Evolutionary conservation across 768 basidiomycete species (phyloP).

Genomic region (Phaeotremella skinneri): DNA sequence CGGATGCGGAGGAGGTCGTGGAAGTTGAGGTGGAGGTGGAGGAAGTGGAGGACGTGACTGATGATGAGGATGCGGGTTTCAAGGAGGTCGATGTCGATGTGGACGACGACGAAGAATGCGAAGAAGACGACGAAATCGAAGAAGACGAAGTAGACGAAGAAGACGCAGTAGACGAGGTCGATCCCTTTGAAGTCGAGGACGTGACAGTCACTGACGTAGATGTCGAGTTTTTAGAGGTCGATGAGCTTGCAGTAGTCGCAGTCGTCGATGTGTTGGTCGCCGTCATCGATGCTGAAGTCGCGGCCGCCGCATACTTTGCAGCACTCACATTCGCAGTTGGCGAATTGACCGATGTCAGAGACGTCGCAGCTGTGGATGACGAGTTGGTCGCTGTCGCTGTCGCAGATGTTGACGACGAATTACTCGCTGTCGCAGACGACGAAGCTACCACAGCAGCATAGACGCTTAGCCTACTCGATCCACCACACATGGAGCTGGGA

Average conservation of each 20-base stretch:
- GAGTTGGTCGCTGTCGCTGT: conserved; percentile 16
- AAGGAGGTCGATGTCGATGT: neutral
- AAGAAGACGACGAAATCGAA: neutral
- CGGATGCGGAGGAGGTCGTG: conserved; percentile 8
- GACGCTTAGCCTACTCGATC: conserved; percentile 26
- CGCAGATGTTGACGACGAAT: conserved; percentile 24
- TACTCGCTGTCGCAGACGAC: no score
- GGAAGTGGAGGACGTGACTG: neutral
- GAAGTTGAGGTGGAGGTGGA: conserved; percentile 10
- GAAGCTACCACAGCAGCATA: no score
- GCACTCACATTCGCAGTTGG: no score
- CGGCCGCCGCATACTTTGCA: no score
- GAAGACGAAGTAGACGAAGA: neutral
- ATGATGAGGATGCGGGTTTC: neutral
- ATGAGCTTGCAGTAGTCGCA: neutral
- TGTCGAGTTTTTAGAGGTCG: neutral
- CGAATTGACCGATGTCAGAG: neutral
- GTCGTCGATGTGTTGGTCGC: neutral
- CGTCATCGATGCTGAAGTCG: neutral
- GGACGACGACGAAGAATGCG: neutral
- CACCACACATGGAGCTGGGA: conserved; percentile 51
- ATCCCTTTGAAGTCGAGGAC: no score
- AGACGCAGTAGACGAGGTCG: neutral
- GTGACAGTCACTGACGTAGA: neutral
- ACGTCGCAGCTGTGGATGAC: conserved; percentile 11